Conservation (phyloP, 805 yeast species). For the Candida fluviatilis region DNA sequence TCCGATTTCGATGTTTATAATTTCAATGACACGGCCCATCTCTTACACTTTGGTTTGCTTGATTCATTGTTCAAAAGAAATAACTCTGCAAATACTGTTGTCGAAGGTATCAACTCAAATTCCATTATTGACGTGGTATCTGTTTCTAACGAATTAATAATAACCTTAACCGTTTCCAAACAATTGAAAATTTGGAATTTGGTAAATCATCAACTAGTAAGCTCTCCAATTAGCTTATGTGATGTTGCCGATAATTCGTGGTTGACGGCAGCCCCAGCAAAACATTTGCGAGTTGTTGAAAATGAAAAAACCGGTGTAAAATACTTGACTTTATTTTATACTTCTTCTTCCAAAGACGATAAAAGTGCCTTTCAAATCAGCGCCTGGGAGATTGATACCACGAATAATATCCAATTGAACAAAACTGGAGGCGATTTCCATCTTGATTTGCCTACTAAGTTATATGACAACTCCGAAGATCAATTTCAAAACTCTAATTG, state of each 20-base stretch:
- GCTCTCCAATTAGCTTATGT: slow-evolving; percentile 12
- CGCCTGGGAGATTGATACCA: slow-evolving; percentile 18
- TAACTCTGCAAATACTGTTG: slow-evolving; percentile 9
- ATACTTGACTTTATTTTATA: slow-evolving; percentile 15
- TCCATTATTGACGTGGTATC: slow-evolving; percentile 39
- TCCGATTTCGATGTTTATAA: slow-evolving; percentile 38
- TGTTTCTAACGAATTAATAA: slow-evolving; percentile 32
- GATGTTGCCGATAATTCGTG: slow-evolving; percentile 12
- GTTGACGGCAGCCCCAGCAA: slow-evolving; percentile 27
- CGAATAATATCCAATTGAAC: slow-evolving; percentile 7
- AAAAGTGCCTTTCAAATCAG: slow-evolving; percentile 19
- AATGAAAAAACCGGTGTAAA: slow-evolving; percentile 6
- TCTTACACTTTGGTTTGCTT: slow-evolving; percentile 26
- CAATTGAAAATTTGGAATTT: slow-evolving; percentile 60
- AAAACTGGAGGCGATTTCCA: slow-evolving; percentile 12
- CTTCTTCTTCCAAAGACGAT: slow-evolving; percentile 10
- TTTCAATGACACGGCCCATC: slow-evolving; percentile 48
- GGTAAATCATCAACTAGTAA: slow-evolving; percentile 22
- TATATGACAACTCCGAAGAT: slow-evolving; percentile 2
- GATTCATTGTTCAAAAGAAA: slow-evolving; percentile 17
- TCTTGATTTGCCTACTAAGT: slow-evolving; percentile 12
- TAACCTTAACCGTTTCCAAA: slow-evolving; percentile 54
- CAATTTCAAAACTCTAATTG: slow-evolving; percentile 32
- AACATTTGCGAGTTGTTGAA: slow-evolving; percentile 20
- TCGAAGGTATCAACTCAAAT: slow-evolving; percentile 36